These are phyloP conservation scores for Agrocybe praecox DNA, from an alignment of 768 basidiomycete genomes.

Conservation along the genomic window DNA sequence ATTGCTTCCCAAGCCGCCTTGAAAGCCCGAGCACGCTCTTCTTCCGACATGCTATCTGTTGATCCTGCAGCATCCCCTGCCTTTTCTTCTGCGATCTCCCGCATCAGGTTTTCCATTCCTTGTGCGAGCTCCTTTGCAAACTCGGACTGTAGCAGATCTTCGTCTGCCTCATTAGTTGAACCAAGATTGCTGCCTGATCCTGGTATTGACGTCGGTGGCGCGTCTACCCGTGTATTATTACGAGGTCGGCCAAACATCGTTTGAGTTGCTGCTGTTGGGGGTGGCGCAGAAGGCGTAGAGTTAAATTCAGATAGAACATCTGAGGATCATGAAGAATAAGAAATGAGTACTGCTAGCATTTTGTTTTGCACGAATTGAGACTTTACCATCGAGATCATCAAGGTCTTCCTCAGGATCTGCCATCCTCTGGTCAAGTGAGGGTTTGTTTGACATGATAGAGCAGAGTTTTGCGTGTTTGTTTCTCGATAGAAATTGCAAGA, in stretches of 20 bases:
- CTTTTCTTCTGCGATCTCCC: slow-evolving; percentile 40
- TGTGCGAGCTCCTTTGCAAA: slow-evolving; percentile 49
- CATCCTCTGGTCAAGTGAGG: slow-evolving; percentile 20
- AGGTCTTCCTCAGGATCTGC: slow-evolving; percentile 52
- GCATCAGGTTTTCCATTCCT: slow-evolving; percentile 54
- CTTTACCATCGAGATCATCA: slow-evolving; percentile 66
- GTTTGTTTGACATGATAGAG: slow-evolving; percentile 11
- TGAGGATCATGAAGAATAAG: slow-evolving; percentile 12
- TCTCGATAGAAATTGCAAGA: background rate
- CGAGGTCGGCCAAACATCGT: slow-evolving; percentile 39
- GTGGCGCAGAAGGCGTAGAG: slow-evolving; percentile 20
- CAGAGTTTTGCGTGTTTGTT: background rate
- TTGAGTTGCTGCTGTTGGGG: slow-evolving; percentile 29
- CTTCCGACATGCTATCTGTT: slow-evolving; percentile 23
- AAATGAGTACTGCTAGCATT: slow-evolving; percentile 5
- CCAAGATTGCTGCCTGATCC: slow-evolving; percentile 30
- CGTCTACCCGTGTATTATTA: slow-evolving; percentile 51
- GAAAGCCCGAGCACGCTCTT: slow-evolving; percentile 41
- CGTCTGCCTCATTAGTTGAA: slow-evolving; percentile 34
- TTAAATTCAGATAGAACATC: slow-evolving; percentile 52
- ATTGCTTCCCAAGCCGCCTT: slow-evolving; percentile 74
- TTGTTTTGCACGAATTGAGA: slow-evolving; percentile 2
- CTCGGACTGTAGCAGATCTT: slow-evolving; percentile 40
- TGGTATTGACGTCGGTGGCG: slow-evolving; percentile 38
- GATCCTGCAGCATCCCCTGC: slow-evolving; percentile 22